Percentiles rank a stretch among this genome's conserved stretches.
phyloP scores from a whole-genome alignment of 179 eudicot species.

The Silene vulgaris region DNA sequence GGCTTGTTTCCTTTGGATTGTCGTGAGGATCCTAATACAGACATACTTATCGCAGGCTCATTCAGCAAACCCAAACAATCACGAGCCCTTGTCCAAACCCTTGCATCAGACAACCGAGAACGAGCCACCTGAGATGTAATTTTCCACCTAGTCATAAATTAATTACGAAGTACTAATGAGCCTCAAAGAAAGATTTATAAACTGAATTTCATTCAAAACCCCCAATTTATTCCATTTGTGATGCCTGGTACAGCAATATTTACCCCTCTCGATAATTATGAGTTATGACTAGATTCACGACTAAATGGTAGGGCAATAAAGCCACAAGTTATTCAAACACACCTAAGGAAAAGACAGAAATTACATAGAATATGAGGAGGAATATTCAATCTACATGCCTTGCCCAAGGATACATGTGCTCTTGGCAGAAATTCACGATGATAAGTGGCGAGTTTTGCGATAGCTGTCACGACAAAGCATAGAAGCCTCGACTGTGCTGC shows the following conservation, averaged over 20 bases:
- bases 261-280: background rate
- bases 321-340: background rate
- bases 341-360: background rate
- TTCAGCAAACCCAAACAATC: slow-evolving; percentile 89
- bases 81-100: slow-evolving; percentile 88
- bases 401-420: slow-evolving; percentile 85
- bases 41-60: slow-evolving; percentile 85
- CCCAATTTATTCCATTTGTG: background rate
- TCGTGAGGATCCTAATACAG: slow-evolving; percentile 75
- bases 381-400: slow-evolving; percentile 43
- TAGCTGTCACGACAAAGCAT: slow-evolving; percentile 94
- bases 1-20: slow-evolving; percentile 45
- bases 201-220: background rate
- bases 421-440: slow-evolving; percentile 92
- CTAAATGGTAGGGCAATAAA: background rate
- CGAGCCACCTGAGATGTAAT: slow-evolving; percentile 72
- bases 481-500: slow-evolving; percentile 80
- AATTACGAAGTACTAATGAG: background rate
- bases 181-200: background rate
- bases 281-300: background rate
- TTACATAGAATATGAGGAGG: background rate
- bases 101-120: slow-evolving; percentile 69
- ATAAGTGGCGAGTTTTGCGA: slow-evolving; percentile 90
- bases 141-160: background rate
- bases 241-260: background rate